phyloP scores from a whole-genome alignment of 208 protist genomes.

The Naegleria fowleri region DNA sequence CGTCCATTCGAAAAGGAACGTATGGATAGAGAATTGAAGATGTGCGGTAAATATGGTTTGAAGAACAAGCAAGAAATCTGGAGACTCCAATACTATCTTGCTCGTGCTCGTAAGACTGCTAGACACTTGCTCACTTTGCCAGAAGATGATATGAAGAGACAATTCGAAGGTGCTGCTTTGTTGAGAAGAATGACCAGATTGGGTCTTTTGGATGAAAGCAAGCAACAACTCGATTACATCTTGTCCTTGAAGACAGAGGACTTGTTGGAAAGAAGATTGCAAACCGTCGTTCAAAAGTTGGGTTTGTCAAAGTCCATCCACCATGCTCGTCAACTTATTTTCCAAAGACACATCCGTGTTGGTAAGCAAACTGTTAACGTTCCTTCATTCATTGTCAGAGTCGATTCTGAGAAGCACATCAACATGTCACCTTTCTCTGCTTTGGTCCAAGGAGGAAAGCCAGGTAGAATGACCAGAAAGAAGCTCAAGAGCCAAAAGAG shows the following conservation, averaged over 20 bases:
- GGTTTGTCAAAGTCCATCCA: slow-evolving; percentile 99
- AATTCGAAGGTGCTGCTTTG: slow-evolving; percentile 97
- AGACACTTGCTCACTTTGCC: slow-evolving; percentile 97
- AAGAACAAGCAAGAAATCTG: slow-evolving; percentile 99
- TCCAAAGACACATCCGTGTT: slow-evolving; percentile 98
- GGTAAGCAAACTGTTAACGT: slow-evolving; percentile 99
- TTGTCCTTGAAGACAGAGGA: slow-evolving; percentile 97
- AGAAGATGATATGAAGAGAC: slow-evolving; percentile 90
- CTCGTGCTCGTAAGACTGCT: slow-evolving; percentile 97
- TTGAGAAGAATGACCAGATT: slow-evolving; percentile 96
- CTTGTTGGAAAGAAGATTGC: slow-evolving; percentile 99
- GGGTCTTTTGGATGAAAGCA: slow-evolving; percentile 95
- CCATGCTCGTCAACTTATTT: slow-evolving; percentile 98
- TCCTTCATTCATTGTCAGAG: slow-evolving; percentile 97
- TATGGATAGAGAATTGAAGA: slow-evolving; percentile 98
- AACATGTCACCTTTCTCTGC: slow-evolving; percentile 91
- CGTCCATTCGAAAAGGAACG: slow-evolving; percentile 99
- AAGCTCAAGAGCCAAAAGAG: slow-evolving; percentile 29
- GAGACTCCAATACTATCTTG: slow-evolving; percentile 94
- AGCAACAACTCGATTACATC: slow-evolving; percentile 99
- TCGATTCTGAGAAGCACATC: slow-evolving; percentile 97
- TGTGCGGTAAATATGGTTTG: slow-evolving; percentile 97
- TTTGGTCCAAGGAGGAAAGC: slow-evolving; percentile 80
- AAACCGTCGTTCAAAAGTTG: slow-evolving; percentile 97
- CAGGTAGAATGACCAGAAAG: slow-evolving; percentile 91